These are phyloP conservation scores for Xylaria palmicola DNA, from an alignment of 495 filamentous ascomycete species.

Conservation along the genomic window DNA sequence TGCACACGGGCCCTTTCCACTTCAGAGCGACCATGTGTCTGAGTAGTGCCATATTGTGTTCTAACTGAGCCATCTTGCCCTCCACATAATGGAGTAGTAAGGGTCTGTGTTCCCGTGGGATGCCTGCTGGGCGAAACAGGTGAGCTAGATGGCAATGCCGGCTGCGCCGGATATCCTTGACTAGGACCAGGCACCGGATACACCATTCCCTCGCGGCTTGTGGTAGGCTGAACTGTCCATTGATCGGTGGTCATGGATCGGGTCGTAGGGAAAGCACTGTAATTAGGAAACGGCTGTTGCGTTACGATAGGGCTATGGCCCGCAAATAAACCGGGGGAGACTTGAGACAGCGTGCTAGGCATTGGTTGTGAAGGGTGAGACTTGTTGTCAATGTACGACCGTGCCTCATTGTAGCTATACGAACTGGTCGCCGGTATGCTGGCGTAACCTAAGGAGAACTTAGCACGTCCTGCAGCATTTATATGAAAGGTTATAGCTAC, in stretches of 20 bases:
- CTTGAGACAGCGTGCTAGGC: constrained; percentile 26
- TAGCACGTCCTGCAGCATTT: constrained; percentile 21
- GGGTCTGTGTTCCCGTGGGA: constrained; percentile 17
- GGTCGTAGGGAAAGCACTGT: constrained; percentile 41
- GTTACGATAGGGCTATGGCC: constrained; percentile 33
- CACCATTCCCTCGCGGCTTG: constrained; percentile 44
- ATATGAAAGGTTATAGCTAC: constrained; percentile 19
- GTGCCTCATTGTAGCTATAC: constrained; percentile 32
- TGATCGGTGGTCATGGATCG: constrained; percentile 29
- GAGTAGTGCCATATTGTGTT: constrained; percentile 19
- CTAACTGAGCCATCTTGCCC: constrained; percentile 2
- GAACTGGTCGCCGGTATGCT: constrained; percentile 34
- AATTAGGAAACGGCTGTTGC: constrained; percentile 38
- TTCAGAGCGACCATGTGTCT: constrained; percentile 13
- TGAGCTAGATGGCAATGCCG: constrained; percentile 20
- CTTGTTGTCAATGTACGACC: constrained; percentile 31
- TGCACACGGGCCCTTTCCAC: constrained; percentile 17
- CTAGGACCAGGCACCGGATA: constrained; percentile 36
- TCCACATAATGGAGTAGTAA: not conserved
- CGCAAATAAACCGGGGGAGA: constrained; percentile 27
- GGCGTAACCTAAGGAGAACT: constrained; percentile 27
- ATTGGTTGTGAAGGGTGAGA: constrained; percentile 29
- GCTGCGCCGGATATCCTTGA: constrained; percentile 28
- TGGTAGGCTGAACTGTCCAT: constrained; percentile 36
- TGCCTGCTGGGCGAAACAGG: constrained; percentile 22